phyloP scores from a whole-genome alignment of 805 yeast genomes.

The Wickerhamomyces ciferrii region DNA sequence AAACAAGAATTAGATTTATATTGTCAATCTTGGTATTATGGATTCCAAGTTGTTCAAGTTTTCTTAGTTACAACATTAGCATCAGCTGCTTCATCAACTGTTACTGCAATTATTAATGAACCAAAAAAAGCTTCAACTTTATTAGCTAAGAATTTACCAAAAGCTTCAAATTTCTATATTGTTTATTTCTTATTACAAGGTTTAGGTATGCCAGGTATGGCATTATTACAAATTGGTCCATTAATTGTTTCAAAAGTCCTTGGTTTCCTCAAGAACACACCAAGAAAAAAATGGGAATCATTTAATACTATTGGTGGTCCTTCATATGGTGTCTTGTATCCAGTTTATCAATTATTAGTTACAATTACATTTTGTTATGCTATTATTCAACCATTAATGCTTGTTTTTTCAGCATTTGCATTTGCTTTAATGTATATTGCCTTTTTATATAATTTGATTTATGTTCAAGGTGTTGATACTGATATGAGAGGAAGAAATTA shows the following conservation, averaged over 20 bases:
- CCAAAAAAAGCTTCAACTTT: conserved; percentile 72
- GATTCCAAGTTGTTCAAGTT: conserved; percentile 86
- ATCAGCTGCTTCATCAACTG: conserved; percentile 76
- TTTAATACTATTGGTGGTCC: conserved; percentile 58
- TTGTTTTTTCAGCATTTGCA: conserved; percentile 61
- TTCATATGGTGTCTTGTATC: conserved; percentile 80
- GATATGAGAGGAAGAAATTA: conserved; percentile 73
- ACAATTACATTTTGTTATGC: conserved; percentile 73
- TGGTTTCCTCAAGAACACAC: conserved; percentile 79
- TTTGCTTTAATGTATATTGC: conserved; percentile 56
- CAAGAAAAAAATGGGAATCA: conserved; percentile 88
- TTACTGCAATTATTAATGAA: conserved; percentile 56
- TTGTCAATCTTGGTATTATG: conserved; percentile 87
- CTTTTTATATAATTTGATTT: conserved; percentile 54
- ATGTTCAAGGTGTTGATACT: conserved; percentile 49
- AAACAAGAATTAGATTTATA: conserved; percentile 68
- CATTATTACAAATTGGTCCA: conserved; percentile 68
- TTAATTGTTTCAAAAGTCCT: conserved; percentile 67
- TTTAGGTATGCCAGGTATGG: conserved; percentile 69
- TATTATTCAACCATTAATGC: conserved; percentile 68
- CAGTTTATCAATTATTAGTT: conserved; percentile 67
- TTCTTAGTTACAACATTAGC: conserved; percentile 81
- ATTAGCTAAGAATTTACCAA: conserved; percentile 75
- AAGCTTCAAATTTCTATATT: conserved; percentile 87
- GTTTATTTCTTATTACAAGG: conserved; percentile 80